A percentile compares a stretch with the other conserved stretches of the same genome.
Conservation (phyloP, 106 monocot genomes). For the Triglochin maritima region DNA sequence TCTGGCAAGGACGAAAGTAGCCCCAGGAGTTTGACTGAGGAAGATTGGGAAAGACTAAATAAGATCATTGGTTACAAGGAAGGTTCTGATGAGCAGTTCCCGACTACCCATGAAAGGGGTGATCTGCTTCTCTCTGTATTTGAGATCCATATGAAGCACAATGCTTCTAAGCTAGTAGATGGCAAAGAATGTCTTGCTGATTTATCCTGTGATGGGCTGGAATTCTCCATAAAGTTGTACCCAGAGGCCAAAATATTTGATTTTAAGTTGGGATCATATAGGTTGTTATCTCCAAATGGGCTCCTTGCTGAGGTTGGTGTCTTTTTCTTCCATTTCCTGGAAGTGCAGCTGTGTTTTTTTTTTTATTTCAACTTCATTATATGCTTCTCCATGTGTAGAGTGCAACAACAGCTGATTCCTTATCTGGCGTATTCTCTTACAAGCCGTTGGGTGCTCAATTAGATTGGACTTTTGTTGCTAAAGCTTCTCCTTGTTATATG, state of each 20-base stretch:
- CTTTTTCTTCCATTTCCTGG: neutral
- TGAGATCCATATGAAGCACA: constrained; percentile 90
- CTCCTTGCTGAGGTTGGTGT: constrained; percentile 76
- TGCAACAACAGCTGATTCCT: constrained; percentile 67
- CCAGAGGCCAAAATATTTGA: constrained; percentile 72
- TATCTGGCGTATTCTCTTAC: constrained; percentile 71
- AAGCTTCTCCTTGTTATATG: constrained; percentile 95
- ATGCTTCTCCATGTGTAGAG: constrained; percentile 42
- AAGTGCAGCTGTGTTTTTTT: neutral
- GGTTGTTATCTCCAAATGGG: constrained; percentile 72
- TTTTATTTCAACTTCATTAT: neutral
- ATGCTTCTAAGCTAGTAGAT: constrained; percentile 71
- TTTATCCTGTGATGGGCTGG: constrained; percentile 75
- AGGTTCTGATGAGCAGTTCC: constrained; percentile 37
- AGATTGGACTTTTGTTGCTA: constrained; percentile 93
- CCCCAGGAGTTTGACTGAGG: constrained; percentile 45
- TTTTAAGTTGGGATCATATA: constrained; percentile 84
- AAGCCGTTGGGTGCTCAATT: constrained; percentile 76
- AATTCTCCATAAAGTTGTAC: constrained; percentile 68
- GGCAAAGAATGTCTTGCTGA: constrained; percentile 66
- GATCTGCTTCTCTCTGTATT: constrained; percentile 56
- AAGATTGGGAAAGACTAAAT: constrained; percentile 85
- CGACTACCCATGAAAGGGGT: constrained; percentile 27
- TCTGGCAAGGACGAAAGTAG: constrained; percentile 50
- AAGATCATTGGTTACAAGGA: constrained; percentile 94